Base-by-base conservation (phyloP, 202 grass and related monocot genomes). In the Zoysia matrella region DNA sequence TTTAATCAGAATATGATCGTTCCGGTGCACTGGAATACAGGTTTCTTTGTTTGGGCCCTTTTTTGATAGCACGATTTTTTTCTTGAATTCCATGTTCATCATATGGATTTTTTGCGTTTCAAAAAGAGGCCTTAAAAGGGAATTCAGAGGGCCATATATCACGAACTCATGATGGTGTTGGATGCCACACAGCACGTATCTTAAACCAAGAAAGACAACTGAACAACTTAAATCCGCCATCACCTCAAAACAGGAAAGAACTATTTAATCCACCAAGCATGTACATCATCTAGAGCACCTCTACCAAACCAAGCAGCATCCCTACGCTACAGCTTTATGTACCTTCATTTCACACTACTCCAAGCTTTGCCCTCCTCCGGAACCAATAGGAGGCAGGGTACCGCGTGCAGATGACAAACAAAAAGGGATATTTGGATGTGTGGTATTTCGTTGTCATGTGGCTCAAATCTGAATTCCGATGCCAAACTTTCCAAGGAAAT, bases 321-420 rank as follows among this genome's bases (percentile, higher is more conserved):
- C 10, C 79, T 83, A 75, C 36, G 43, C 88, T 86, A 83, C 67
- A 64, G 45, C 79, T 83, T 86, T 86, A 73, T 61, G 57, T 63
- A 82, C 61, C 66, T 82, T 74, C 79, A 69, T 36, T 22, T 40
- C 51, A 81, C 47, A 22, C 60, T 65, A 75, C 84, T 65, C 42
- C 63, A 64, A 16, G 52, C 49, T 36, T 54, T 43, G 57, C 72
- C 79, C 75, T 88, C 52, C 69, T 57, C 65, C 63, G 43, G 79
- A 11, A 64, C 47, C 55, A 79, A 80, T 75, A 80, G 69, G 53
- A 76, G 22, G 71, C 63, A 75, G 70, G 84, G 3, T 39, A 8
- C 0, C 7, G 15, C 4, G 39, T 11, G 47, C 43, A 15, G 40
- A 62, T 39, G 11, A 83, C 8, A 43, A 50, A 1, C 5, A 7